Conservation (phyloP, 257 asterid genomes). For the Lantana camara region DNA sequence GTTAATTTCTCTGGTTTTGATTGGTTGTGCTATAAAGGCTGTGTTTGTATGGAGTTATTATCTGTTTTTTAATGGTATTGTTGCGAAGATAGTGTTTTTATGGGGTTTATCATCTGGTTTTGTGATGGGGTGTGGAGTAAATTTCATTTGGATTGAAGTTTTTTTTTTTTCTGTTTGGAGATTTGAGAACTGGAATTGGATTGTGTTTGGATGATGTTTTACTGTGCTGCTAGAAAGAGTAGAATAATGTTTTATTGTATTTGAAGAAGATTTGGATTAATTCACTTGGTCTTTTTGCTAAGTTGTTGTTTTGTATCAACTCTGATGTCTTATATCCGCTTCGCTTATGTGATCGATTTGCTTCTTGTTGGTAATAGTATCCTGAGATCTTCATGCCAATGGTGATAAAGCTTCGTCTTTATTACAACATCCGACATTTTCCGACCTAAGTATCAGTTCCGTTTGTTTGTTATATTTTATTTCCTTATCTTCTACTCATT, state of each 20-base stretch:
- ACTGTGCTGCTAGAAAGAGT: neutral
- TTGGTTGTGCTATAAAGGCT: too few relatives aligned
- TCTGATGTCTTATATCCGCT: neutral
- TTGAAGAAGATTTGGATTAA: neutral
- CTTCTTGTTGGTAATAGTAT: neutral
- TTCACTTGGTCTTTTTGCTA: neutral
- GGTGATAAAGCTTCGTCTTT: too few relatives aligned
- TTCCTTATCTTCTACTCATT: neutral
- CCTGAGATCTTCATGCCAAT: neutral
- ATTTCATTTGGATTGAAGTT: too few relatives aligned
- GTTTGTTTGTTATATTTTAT: neutral
- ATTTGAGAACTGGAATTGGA: neutral
- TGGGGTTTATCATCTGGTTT: too few relatives aligned
- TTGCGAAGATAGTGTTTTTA: too few relatives aligned
- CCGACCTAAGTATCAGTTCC: neutral
- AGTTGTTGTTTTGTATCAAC: neutral
- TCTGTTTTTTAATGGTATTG: too few relatives aligned
- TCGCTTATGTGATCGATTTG: neutral
- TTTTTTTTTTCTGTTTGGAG: too few relatives aligned
- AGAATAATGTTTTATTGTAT: neutral
- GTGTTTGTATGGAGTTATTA: too few relatives aligned
- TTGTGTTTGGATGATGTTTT: neutral
- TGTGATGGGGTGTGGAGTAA: too few relatives aligned
- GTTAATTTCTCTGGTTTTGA: too few relatives aligned
- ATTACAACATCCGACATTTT: neutral